Evolutionary conservation across 257 asterid species (phyloP), one percentile per base, ranked within the genome.

Genomic region (Gentiana macrophylla): DNA sequence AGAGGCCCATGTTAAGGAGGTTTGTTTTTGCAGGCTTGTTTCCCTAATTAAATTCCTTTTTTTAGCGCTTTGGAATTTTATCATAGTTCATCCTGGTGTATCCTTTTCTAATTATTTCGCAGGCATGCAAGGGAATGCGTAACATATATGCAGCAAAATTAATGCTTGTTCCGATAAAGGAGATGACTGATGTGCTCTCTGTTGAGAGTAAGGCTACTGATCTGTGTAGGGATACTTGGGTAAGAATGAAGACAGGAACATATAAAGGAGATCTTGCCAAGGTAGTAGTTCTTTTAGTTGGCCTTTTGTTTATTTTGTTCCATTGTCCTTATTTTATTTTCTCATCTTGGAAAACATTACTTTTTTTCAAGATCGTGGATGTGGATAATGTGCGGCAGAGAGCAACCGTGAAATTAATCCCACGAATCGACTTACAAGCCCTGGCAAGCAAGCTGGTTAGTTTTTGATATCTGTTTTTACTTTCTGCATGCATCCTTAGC

Each of bases 1-100:
- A 72, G 99, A 85, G 73, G 86, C 97, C 60, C 99, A 92, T 64
- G 99, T 88, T 66, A 81, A 78, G 75, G 95, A 92, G 95, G 99
- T 92, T 72, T 60, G 52, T 59, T 45, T 45, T 58, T 53, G 24
- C 48, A 13, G 3, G 12, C 12, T 5, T 5, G 6, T 44, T 41
- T 43, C 44, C 46, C 11, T 7, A 24, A 13, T 24, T 24, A 24
- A 24, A 60, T 56, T 50, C 13, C 24, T 6, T 3, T 12, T 38
- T 55, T 9, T 37, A 15, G 4, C 53, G 32, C 11, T 8, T 50
- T 13, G 43, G 35, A 50, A 12, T 48, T 11, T 37, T 8, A 43
- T 50, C 53, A 34, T 48, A 12, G 32, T 53, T 59, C 41, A 32
- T 10, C 50, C 51, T 43, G 15, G 32, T 37, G 6, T 13, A 32